Conservation (phyloP, 164 flowering plant species). For the Chimonanthus praecox region DNA sequence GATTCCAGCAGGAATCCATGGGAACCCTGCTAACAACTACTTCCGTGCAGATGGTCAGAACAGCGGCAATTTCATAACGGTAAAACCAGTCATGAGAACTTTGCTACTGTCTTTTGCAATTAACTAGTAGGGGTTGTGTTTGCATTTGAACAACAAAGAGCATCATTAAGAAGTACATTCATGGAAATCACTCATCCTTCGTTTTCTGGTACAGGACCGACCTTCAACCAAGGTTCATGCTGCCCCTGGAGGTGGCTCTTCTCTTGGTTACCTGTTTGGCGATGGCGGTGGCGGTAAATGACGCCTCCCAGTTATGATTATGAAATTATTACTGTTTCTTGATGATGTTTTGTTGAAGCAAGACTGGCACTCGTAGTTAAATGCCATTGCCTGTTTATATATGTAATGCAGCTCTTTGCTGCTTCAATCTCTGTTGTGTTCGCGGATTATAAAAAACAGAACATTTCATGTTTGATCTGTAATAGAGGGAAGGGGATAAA, state of each 20-base stretch:
- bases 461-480: too few relatives aligned
- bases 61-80: constrained; percentile 34
- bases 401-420: constrained; percentile 4
- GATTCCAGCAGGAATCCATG: constrained; percentile 41
- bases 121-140: too few relatives aligned
- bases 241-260: constrained; percentile 24
- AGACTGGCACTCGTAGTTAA: too few relatives aligned
- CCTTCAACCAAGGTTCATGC: constrained; percentile 26
- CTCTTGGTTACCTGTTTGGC: constrained; percentile 12
- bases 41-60: constrained; percentile 44
- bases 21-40: constrained; percentile 35
- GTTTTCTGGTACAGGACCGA: constrained; percentile 12
- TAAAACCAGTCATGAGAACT: too few relatives aligned
- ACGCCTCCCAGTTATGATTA: background rate
- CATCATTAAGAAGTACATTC: too few relatives aligned
- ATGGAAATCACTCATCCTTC: too few relatives aligned
- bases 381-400: background rate
- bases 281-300: background rate
- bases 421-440: constrained; percentile 1
- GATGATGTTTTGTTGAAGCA: background rate
- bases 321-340: background rate
- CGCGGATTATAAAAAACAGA: background rate
- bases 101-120: too few relatives aligned
- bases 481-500: too few relatives aligned
- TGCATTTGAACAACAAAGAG: too few relatives aligned